Conservation (phyloP, 805 yeast species). For the Torulaspora maleeae region DNA sequence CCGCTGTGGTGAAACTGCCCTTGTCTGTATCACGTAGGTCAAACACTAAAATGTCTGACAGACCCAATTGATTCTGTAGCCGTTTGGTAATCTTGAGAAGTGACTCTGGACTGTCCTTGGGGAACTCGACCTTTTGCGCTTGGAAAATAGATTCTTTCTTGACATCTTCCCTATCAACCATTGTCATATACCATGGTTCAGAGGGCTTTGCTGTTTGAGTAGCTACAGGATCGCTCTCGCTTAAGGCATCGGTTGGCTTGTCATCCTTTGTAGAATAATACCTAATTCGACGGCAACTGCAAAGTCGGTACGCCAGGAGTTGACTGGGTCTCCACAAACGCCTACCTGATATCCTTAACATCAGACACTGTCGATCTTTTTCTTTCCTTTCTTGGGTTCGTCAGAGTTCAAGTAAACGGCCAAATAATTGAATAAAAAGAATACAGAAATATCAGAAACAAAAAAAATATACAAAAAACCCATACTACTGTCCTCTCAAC, state of each 20-base stretch:
- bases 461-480: neutral
- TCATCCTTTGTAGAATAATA: neutral
- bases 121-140: slow-evolving; percentile 52
- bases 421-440: neutral
- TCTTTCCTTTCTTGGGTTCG: neutral
- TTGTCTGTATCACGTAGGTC: slow-evolving; percentile 51
- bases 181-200: slow-evolving; percentile 59
- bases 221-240: neutral
- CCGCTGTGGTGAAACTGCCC: slow-evolving; percentile 38
- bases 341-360: neutral
- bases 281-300: neutral
- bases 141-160: slow-evolving; percentile 35
- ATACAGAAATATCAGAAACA: slow-evolving; percentile 1
- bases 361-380: neutral
- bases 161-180: slow-evolving; percentile 35
- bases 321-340: neutral
- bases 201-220: neutral
- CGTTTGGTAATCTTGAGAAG: slow-evolving; percentile 36
- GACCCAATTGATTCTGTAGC: slow-evolving; percentile 58
- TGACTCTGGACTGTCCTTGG: slow-evolving; percentile 52
- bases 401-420: neutral
- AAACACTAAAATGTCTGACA: slow-evolving; percentile 56
- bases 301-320: neutral
- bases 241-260: neutral
- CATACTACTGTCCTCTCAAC: slow-evolving; percentile 30